Evolutionary conservation across 2,329 filamentous ascomycete species (phyloP).

Genomic region (Aschersonia sp.): DNA sequence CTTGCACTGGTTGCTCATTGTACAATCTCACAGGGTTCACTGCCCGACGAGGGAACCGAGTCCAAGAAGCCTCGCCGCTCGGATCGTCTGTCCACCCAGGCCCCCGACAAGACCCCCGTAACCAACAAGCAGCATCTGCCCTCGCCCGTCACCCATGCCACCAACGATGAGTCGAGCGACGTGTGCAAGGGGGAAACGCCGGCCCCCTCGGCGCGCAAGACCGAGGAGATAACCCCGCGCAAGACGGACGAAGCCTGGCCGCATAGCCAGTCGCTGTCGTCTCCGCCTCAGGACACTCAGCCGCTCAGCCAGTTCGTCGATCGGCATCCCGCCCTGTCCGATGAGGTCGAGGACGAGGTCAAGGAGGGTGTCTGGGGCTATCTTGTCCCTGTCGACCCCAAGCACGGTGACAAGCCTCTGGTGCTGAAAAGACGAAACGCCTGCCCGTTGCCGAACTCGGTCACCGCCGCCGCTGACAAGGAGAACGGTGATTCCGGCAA

Average conservation of each 20-base stretch:
- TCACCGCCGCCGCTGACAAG: slow-evolving; percentile 19
- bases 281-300: slow-evolving; percentile 49
- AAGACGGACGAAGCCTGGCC: slow-evolving; percentile 33
- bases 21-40: slow-evolving; percentile 40
- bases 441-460: slow-evolving; percentile 45
- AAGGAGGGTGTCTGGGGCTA: slow-evolving; percentile 92
- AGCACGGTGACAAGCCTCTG: slow-evolving; percentile 48
- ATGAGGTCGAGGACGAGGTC: slow-evolving; percentile 73
- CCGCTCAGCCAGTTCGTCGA: slow-evolving; percentile 60
- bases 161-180: slow-evolving; percentile 42
- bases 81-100: slow-evolving; percentile 42
- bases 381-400: slow-evolving; percentile 64
- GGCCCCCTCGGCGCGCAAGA: slow-evolving; percentile 49
- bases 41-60: slow-evolving; percentile 48
- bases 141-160: slow-evolving; percentile 58
- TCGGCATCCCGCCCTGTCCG: slow-evolving; percentile 54
- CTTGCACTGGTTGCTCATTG: slow-evolving; percentile 10
- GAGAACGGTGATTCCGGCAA: slow-evolving; percentile 20
- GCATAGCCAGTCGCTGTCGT: slow-evolving; percentile 30
- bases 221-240: slow-evolving; percentile 38
- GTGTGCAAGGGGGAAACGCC: slow-evolving; percentile 52
- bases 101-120: slow-evolving; percentile 41
- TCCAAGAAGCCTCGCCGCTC: slow-evolving; percentile 77
- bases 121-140: slow-evolving; percentile 56
- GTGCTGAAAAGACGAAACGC: slow-evolving; percentile 61